phyloP scores from a whole-genome alignment of 2,329 filamentous ascomycete genomes.

The Xylaria hypoxylon region DNA sequence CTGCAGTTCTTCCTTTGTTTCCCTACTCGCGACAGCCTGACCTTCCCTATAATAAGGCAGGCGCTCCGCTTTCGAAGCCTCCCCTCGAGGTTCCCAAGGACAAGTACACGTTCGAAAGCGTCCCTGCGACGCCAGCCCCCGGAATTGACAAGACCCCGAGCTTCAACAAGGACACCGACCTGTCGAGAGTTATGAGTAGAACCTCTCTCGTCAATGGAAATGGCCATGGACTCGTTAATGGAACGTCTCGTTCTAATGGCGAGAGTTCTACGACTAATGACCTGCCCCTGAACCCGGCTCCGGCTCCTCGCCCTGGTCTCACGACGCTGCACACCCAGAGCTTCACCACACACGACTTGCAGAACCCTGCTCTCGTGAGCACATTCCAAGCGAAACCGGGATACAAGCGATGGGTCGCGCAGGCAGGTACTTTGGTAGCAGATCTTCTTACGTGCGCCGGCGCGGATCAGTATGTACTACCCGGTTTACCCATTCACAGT shows the following conservation, averaged over 20 bases:
- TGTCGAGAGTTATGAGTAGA: conserved; percentile 80
- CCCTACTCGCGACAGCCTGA: conserved; percentile 97
- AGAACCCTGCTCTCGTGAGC: conserved; percentile 67
- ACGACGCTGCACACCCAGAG: conserved; percentile 58
- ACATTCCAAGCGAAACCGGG: conserved; percentile 84
- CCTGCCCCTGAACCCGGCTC: conserved; percentile 43
- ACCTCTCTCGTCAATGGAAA: conserved; percentile 65
- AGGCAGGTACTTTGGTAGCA: conserved; percentile 93
- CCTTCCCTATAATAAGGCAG: conserved; percentile 94
- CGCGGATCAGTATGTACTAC: conserved; percentile 80
- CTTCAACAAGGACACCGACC: conserved; percentile 74
- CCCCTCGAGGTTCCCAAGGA: conserved; percentile 63
- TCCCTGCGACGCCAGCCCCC: conserved; percentile 85
- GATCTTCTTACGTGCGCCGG: conserved; percentile 95
- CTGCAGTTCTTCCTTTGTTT: conserved; percentile 93
- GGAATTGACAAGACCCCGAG: conserved; percentile 74
- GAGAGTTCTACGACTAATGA: conserved; percentile 44
- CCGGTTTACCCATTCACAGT: conserved; percentile 31
- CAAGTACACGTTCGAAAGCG: conserved; percentile 90
- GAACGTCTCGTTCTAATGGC: conserved; percentile 50
- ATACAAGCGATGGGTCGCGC: conserved; percentile 98
- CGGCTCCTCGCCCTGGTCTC: conserved; percentile 51
- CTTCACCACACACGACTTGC: conserved; percentile 74
- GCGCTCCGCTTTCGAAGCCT: conserved; percentile 84
- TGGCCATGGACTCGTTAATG: conserved; percentile 46